Conservation (phyloP, 2,329 filamentous ascomycete species). For the Xylaria hypoxylon region DNA sequence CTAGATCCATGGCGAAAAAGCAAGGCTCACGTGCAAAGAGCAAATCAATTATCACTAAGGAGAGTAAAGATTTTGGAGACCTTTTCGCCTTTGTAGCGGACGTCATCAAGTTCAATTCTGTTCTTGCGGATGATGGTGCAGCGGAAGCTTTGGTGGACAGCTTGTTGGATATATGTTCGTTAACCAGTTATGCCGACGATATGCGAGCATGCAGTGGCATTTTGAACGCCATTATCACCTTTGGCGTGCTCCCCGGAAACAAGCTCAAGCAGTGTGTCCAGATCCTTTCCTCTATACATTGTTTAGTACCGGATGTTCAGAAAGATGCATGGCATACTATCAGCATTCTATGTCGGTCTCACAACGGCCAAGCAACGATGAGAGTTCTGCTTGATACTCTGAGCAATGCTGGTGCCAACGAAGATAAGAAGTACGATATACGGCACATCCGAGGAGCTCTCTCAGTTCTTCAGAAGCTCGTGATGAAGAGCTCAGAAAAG, state of each 20-base stretch:
- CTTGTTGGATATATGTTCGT: constrained; percentile 74
- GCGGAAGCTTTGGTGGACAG: constrained; percentile 71
- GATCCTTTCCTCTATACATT: constrained; percentile 78
- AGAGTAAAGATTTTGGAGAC: constrained; percentile 71
- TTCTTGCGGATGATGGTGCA: constrained; percentile 71
- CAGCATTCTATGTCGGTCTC: constrained; percentile 77
- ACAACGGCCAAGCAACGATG: constrained; percentile 77
- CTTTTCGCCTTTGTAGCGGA: constrained; percentile 75
- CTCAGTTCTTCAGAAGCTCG: constrained; percentile 70
- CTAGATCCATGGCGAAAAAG: constrained; percentile 64
- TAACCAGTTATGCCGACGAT: constrained; percentile 73
- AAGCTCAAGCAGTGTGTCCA: constrained; percentile 75
- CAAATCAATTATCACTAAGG: constrained; percentile 58
- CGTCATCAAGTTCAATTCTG: constrained; percentile 81
- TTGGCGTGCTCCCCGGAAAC: constrained; percentile 73
- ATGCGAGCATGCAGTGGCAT: constrained; percentile 75
- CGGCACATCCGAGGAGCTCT: constrained; percentile 72
- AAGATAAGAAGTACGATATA: constrained; percentile 62
- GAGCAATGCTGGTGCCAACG: constrained; percentile 59
- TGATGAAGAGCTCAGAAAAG: constrained; percentile 69
- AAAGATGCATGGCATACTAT: constrained; percentile 77
- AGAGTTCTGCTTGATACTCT: constrained; percentile 73
- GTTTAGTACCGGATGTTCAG: constrained; percentile 69
- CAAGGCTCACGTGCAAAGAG: constrained; percentile 59
- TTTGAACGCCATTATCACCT: constrained; percentile 77